Base-by-base conservation (phyloP, 2,329 filamentous ascomycete species). In the Colletotrichum coccodes region DNA sequence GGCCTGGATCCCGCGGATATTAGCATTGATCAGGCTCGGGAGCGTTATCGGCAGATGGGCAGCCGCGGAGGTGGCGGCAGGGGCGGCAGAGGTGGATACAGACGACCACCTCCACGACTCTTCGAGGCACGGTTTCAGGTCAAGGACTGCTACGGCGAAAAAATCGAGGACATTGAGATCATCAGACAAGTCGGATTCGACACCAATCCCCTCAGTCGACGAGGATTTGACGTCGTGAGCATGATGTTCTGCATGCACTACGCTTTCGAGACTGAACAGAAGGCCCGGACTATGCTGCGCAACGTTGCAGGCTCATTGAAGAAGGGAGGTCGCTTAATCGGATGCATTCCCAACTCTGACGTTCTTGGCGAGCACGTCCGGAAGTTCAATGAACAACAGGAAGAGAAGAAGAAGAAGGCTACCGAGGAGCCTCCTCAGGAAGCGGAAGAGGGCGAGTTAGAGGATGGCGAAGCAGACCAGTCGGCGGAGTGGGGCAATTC, bases 181-280 rank as follows among this genome's bases (percentile, higher is more conserved):
- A 86, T 99, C 57, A 89, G 89, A 56, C 89, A 97, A 64, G 94
- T 99, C 34, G 96, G 96, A 26, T 97, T 97, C 74, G 93, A 97
- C 75, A 85, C 88, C 0, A 91, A 91, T 83, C 75, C 93, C 84
- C 82, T 92, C 90, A 79, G 90, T 70, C 89, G 89, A 60, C 92
- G 92, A 63, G 95, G 95, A 4, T 99, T 98, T 75, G 96, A 99
- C 78, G 93, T 98, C 47, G 95, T 99, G 71, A 94, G 92, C 77
- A 97, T 97, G 89, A 99, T 99, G 96, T 99, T 99, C 80, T 97
- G 94, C 76, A 96, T 99, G 90, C 96, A 99, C 82, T 99, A 99
- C 79, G 95, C 96, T 6, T 99, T 98, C 74, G 96, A 98, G 83
- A 94, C 86, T 60, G 95, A 99, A 79, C 89, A 90, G 54, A 97